phyloP scores from a whole-genome alignment of 202 grass and related monocot genomes.

The Setaria viridis region DNA sequence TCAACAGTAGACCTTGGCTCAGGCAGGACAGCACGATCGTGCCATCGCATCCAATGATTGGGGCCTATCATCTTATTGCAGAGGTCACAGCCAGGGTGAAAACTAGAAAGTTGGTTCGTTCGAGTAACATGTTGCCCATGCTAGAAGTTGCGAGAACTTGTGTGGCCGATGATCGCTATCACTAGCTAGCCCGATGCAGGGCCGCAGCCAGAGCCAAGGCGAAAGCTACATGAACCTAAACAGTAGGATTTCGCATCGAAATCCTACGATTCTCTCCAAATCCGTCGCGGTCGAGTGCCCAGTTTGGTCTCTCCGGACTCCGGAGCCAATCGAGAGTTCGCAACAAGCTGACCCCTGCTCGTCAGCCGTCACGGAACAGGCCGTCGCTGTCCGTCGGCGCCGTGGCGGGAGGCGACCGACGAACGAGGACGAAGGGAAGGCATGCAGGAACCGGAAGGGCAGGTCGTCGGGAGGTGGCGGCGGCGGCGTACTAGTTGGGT shows the following conservation, averaged over 20 bases:
- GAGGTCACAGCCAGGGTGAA: background rate
- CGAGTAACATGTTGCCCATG: background rate
- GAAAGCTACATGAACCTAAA: constrained; percentile 9
- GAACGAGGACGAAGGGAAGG: too few relatives aligned
- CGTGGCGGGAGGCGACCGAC: background rate
- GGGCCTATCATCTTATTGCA: background rate
- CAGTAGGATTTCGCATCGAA: background rate
- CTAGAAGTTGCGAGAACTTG: background rate
- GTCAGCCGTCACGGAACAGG: background rate
- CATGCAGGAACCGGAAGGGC: too few relatives aligned
- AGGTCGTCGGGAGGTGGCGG: background rate
- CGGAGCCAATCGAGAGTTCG: background rate
- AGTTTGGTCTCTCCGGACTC: background rate
- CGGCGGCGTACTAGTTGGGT: background rate
- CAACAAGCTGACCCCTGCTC: background rate
- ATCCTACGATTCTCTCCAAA: background rate
- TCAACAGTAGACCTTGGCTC: background rate
- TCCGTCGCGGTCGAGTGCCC: background rate
- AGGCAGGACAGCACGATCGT: background rate
- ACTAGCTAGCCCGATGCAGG: background rate
- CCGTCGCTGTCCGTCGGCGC: constrained; percentile 9
- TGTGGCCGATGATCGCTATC: background rate
- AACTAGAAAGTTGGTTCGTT: background rate
- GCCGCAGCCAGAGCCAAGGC: background rate
- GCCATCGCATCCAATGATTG: constrained; percentile 2